These are phyloP conservation scores for Exutisphaerella laricina DNA, from an alignment of 2,329 filamentous ascomycete genomes.

Conservation along the genomic window DNA sequence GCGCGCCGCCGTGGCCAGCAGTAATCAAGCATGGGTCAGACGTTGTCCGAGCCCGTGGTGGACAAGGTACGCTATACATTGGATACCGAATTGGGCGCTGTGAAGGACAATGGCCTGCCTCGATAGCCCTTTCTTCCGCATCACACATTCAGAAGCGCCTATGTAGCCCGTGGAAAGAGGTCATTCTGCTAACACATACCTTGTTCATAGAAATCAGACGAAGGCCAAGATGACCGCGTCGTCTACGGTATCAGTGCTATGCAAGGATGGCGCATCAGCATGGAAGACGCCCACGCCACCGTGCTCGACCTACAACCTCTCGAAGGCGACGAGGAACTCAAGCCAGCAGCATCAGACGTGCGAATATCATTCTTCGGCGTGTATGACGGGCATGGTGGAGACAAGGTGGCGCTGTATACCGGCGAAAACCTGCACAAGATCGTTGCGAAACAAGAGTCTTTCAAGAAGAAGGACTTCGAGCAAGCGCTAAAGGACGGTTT, in stretches of 20 bases:
- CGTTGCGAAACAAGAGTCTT: constrained; percentile 88
- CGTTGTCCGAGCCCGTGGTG: constrained; percentile 95
- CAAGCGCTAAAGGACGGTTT: constrained; percentile 97
- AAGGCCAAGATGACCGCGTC: constrained; percentile 87
- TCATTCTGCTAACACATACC: constrained; percentile 2
- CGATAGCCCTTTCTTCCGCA: neutral
- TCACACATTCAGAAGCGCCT: neutral
- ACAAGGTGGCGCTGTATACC: constrained; percentile 90
- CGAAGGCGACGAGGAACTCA: constrained; percentile 47
- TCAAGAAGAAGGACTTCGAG: constrained; percentile 84
- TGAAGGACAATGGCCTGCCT: neutral
- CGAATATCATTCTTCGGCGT: constrained; percentile 95
- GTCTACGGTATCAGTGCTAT: constrained; percentile 94
- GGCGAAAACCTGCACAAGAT: constrained; percentile 93
- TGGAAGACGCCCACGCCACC: constrained; percentile 93
- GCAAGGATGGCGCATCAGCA: constrained; percentile 99
- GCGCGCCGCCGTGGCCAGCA: constrained; percentile 3
- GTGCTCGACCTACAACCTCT: constrained; percentile 77
- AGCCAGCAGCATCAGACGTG: constrained; percentile 58
- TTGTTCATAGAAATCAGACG: constrained; percentile 66
- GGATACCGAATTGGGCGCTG: constrained; percentile 3
- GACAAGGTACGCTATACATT: constrained; percentile 73
- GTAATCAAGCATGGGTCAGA: constrained; percentile 81
- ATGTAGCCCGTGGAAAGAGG: neutral
- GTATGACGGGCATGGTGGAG: constrained; percentile 94